phyloP scores from a whole-genome alignment of 2,329 filamentous ascomycete genomes.

The Trichoderma breve region DNA sequence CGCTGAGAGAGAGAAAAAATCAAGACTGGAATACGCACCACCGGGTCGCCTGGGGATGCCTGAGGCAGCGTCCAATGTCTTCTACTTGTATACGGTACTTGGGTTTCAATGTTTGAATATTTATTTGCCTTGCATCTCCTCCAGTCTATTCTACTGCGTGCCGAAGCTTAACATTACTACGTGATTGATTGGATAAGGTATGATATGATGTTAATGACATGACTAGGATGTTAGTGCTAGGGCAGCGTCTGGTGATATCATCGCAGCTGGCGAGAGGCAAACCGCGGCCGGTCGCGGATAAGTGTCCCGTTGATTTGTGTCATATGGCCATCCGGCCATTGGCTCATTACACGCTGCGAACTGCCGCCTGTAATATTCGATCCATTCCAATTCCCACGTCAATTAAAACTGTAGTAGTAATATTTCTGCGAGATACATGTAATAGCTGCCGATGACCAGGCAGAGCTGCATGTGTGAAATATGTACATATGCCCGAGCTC shows the following conservation, averaged over 20 bases:
- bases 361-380: background rate
- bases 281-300: background rate
- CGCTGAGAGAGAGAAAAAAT: slow-evolving; percentile 17
- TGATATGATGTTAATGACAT: background rate
- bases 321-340: background rate
- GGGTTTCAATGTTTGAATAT: background rate
- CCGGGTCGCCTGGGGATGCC: slow-evolving; percentile 3
- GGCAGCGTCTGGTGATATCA: background rate
- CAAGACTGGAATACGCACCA: background rate
- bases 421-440: background rate
- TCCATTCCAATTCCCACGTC: background rate
- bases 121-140: background rate
- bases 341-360: background rate
- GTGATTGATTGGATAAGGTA: background rate
- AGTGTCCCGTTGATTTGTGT: background rate
- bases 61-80: slow-evolving; percentile 1
- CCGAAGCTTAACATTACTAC: background rate
- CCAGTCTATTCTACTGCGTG: background rate
- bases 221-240: background rate
- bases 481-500: background rate
- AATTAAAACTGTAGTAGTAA: background rate
- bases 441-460: background rate
- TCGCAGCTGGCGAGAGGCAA: background rate
- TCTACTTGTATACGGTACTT: background rate
- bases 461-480: background rate